Evolutionary conservation across 495 filamentous ascomycete genomes (phyloP), one percentile per base, ranked within the genome.

Genomic region (Neurospora sp.): DNA sequence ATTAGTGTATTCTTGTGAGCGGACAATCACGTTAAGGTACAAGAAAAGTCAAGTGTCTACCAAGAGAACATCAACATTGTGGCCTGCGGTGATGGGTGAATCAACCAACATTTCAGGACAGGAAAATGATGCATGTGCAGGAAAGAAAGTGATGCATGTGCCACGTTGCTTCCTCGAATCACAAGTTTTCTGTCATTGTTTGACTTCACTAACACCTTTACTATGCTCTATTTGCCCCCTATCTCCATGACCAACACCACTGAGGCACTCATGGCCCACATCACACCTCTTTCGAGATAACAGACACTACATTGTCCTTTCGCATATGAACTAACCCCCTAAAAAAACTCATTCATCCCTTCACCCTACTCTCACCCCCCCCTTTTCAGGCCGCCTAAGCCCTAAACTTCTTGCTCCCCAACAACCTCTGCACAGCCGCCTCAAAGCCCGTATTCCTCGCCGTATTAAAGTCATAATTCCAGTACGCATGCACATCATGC

Each of bases 401-500:
- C 49, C 11, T 60, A 7, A 60, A 27, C 11, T 23, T 2, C 11
- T 60, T 23, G 7, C 14, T 18, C 27, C 54, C 69, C 39, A 39
- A 71, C 35, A 77, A 27, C 74, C 69, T 72, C 71, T 70, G n/a
- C 4, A 87, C 81, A 0, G 83, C 74, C 1, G 73, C 72, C 23
- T 75, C 75, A 71, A 85, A 86, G 49, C 80, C 66, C 0, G 77
- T 27, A 77, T 87, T 87, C 5, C 69, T 74, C 39, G 79, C 86
- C 10, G 70, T 14, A 5, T 76, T 62, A 72, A 85, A 84, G 71
- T 85, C 84, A 69, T 85, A 82, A 20, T 78, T 76, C 84, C 84
- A 85, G 78, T 85, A 84, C n/a, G 44, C 77, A 73, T 79, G 78
- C 2, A 82, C 81, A 18, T 84, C 81, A 73, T 86, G 84, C 38